Conservation (phyloP, 2,329 filamentous ascomycete genomes). For the Acephala macrosclerotiorum region DNA sequence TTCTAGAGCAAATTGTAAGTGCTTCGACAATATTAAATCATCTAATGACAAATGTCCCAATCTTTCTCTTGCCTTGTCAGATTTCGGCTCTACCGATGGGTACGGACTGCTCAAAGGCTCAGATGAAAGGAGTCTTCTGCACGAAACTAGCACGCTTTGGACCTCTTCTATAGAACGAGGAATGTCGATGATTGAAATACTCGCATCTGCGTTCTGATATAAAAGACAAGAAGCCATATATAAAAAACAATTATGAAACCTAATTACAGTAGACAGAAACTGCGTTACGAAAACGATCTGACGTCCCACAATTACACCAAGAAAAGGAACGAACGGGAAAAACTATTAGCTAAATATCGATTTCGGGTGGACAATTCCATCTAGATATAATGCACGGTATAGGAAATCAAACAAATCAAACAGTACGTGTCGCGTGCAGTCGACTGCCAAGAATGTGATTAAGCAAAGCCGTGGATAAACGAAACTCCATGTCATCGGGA, state of each 20-base stretch:
- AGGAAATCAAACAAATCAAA: too few species aligned
- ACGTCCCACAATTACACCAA: neutral
- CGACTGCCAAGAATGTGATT: neutral
- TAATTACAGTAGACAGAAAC: neutral
- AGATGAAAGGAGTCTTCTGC: slow-evolving; percentile 47
- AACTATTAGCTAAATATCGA: too few species aligned
- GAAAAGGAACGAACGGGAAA: neutral
- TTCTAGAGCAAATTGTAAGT: slow-evolving; percentile 39
- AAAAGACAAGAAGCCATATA: slow-evolving; percentile 50
- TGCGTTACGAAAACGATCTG: neutral
- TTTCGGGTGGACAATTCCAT: too few species aligned
- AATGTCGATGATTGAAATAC: slow-evolving; percentile 70
- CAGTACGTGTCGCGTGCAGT: neutral
- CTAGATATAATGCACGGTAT: too few species aligned
- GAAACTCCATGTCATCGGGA: neutral
- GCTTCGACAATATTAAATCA: slow-evolving; percentile 39
- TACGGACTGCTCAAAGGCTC: slow-evolving; percentile 51
- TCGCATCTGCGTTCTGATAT: slow-evolving; percentile 58
- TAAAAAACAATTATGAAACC: neutral
- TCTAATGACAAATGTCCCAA: slow-evolving; percentile 28
- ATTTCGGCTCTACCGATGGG: slow-evolving; percentile 61
- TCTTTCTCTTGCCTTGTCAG: slow-evolving; percentile 44
- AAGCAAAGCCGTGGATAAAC: neutral
- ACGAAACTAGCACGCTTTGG: slow-evolving; percentile 51
- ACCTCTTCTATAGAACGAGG: slow-evolving; percentile 73